Conservation (phyloP, 2,329 filamentous ascomycete genomes). For the Blumeriella jaapii region DNA sequence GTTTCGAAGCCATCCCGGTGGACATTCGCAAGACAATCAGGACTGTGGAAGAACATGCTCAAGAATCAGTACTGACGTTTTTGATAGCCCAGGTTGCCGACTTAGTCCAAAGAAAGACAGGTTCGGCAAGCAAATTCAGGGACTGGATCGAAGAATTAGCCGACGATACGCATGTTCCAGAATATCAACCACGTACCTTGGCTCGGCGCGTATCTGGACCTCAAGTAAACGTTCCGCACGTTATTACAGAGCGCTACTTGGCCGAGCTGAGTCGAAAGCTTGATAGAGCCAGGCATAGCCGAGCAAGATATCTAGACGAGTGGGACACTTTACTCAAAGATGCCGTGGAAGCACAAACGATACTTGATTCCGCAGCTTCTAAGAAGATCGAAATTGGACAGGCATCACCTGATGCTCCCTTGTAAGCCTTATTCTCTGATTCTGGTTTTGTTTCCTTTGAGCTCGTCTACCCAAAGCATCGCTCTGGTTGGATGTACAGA, state of each 20-base stretch:
- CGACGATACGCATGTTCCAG: constrained; percentile 61
- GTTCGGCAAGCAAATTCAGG: constrained; percentile 61
- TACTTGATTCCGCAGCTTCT: constrained; percentile 73
- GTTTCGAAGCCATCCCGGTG: no score
- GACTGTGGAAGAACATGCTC: neutral
- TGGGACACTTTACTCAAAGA: constrained; percentile 72
- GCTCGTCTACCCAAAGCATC: no score
- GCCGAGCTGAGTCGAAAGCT: constrained; percentile 79
- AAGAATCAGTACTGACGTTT: no score
- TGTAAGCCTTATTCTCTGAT: no score
- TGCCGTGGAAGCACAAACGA: constrained; percentile 64
- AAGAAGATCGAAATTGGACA: constrained; percentile 67
- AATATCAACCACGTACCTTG: constrained; percentile 39
- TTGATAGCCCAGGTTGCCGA: constrained; percentile 59
- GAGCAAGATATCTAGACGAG: constrained; percentile 70
- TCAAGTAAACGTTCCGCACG: constrained; percentile 50
- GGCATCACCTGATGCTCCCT: constrained; percentile 41
- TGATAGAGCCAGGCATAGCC: constrained; percentile 70
- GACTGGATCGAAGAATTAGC: constrained; percentile 95
- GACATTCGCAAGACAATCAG: neutral
- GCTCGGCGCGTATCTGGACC: constrained; percentile 33
- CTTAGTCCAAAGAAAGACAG: constrained; percentile 69
- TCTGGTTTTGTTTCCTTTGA: no score
- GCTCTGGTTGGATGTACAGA: no score
- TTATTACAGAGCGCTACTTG: constrained; percentile 87